Base-by-base conservation (phyloP, 306 rosid genomes). In the Cicer yamashitae region DNA sequence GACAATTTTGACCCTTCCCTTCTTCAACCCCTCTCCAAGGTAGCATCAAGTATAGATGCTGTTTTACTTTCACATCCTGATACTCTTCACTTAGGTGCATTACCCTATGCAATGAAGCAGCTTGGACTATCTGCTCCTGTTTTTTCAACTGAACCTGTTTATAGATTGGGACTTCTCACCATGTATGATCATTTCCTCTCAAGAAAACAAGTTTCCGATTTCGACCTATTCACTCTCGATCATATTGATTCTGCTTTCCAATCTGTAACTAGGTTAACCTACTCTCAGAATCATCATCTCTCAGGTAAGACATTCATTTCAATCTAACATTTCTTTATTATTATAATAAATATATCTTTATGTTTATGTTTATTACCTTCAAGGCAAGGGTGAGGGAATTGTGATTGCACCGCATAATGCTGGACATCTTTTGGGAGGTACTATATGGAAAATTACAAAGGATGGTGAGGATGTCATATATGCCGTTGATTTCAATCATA, bases 401-500 rank as follows among this genome's bases (percentile, higher is more conserved):
- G 96, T 94, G 71, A 92, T 94, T 82, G 93, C 99, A 1, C 96
- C 97, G 43, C 97, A 92, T 69, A 92, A 83, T 87, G 96, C 97
- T 61, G 99, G 99, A 59, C 99, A 94, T 89, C 88, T 94, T 22
- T 84, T 94, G 89, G 99, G 99, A 61, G 99, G 99, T 52, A 89
- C 96, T 11, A 79, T 88, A 30, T 94, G 99, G 99, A 94, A 89
- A 86, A 92, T 94, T 71, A 92, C 99, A 13, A 94, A 94, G 85
- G 99, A 94, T 77, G 97, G 99, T 1, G 97, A 94, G 73, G 99
- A 94, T 46, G 93, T 94, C 80, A 86, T 94, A 78, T 94, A 94
- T 84, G 99, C 99, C 53, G 97, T 94, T 67, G 99, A 94, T 81
- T 94, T 89, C 71, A 94, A 94, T 82, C 99, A 94, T 81, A 84